Base-by-base conservation (phyloP, 805 yeast species). In the Zygotorulaspora florentina region DNA sequence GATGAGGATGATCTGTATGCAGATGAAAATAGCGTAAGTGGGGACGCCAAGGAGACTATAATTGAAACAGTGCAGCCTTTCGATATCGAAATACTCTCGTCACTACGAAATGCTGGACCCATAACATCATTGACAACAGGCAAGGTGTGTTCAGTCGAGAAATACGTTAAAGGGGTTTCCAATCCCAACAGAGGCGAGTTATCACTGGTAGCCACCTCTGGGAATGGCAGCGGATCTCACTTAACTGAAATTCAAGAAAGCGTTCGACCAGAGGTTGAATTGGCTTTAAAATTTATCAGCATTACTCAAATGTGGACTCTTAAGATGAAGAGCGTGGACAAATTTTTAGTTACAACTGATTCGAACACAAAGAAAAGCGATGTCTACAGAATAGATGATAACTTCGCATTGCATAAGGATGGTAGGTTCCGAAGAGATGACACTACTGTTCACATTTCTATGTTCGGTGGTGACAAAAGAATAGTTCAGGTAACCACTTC, bases 231-330 rank as follows among this genome's bases (percentile, higher is more conserved):
- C 1, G 71, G 75, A 6, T 77, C 85, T 10, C 72, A 76, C 16
- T 50, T 90, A 26, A 78, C 83, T 28, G 72, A 83, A 3, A 73
- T 87, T 47, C 75, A 81, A 20, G 87, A 88, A 5, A 73, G 84
- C 2, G 73, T 88, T 11, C 80, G 81, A 47, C 95, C 96, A 0
- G 62, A 61, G 0, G 76, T 88, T 8, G 76, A 78, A 42, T 78
- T 87, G 2, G 81, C 89, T 2, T 71, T 87, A 43, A 81, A 79
- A 49, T 85, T 85, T 57, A 83, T 83, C 16, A 84, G 80, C 58
- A 82, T 85, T 28, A 79, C 82, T 52, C 79, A 82, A 54, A 74
- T 86, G 56, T 89, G 95, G 95, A 84, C 85, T 35, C 64, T 87
- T 25, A 66, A 70, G 40, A 48, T 64, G 12, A 59, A 64, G 37